These are phyloP conservation scores for Yarrowia galli DNA, from an alignment of 1,139 yeast genomes.

Conservation along the genomic window DNA sequence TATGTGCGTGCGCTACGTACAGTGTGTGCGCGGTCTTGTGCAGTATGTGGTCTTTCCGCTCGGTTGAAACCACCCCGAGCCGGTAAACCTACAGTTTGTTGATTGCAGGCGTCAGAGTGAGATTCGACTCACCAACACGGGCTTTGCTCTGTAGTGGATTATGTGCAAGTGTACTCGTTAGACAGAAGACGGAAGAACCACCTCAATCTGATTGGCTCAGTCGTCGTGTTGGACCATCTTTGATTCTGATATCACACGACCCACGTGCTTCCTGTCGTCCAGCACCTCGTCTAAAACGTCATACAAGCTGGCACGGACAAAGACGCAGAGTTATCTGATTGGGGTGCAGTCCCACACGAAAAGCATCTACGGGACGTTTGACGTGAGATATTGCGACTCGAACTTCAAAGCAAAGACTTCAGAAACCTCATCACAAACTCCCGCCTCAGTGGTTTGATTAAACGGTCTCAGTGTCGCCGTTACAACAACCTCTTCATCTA, in stretches of 20 bases:
- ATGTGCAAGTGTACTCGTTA: too few species aligned
- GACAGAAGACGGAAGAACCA: too few species aligned
- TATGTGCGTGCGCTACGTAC: not conserved
- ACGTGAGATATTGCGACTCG: too few species aligned
- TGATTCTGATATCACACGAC: not conserved
- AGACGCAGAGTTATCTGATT: constrained; percentile 28
- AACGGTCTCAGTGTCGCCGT: not conserved
- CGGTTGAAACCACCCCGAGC: not conserved
- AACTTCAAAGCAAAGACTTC: too few species aligned
- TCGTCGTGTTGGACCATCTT: too few species aligned
- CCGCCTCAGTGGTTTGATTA: not conserved
- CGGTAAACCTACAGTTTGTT: not conserved
- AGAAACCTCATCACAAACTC: not conserved
- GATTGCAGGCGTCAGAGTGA: not conserved
- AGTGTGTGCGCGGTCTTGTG: not conserved
- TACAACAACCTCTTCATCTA: not conserved
- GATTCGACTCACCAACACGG: not conserved
- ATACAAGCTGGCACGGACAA: not conserved
- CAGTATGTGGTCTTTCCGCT: not conserved
- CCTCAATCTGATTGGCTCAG: too few species aligned
- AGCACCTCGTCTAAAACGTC: not conserved
- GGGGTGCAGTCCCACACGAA: not conserved
- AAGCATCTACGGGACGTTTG: too few species aligned
- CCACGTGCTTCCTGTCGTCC: constrained; percentile 7
- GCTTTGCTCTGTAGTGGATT: too few species aligned